Evolutionary conservation across 306 rosid species (phyloP), one percentile per base, ranked within the genome.

Genomic region (Rubus idaeus): DNA sequence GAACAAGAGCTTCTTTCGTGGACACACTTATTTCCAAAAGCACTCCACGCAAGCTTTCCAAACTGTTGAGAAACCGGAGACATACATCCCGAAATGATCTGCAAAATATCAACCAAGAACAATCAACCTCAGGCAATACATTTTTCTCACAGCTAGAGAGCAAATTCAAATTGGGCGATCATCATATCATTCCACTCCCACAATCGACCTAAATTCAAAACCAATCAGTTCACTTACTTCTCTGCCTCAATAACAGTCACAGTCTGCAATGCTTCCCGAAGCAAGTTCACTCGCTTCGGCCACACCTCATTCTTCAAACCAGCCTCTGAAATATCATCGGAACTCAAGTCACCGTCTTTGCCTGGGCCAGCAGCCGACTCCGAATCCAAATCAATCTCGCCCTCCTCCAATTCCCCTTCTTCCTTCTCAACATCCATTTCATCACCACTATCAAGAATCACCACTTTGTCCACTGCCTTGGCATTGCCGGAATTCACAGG

Each of bases 321-420:
- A 81, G 63, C 14, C 73, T 76, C 91, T 3, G 70, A 60, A 66
- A 12, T 73, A 55, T 68, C 83, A 30, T 30, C 35, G 35, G 26
- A 23, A 30, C 35, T 30, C 26, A 23, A 23, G 26, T 30, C 2
- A 30, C 35, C 35, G 2, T 30, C 35, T 30, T 30, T 30, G 35
- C 35, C 35, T 30, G 35, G 35, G 35, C 35, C 35, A 30, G 46
- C 46, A 5, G 46, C 46, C 1, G 70, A 64, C 69, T 90, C 91
- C n/a, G 90, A 85, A 53, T 92, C 99, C 81, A 88, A 84, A 57
- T 88, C 99, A 88, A 96, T 96, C 90, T 96, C 99, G n/a, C 99
- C 99, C 84, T 96, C 99, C 86, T 95, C 99, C 73, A 95, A 78
- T 76, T 95, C 99, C 64, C 97, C 99, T 26, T 95, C 99, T 77